A percentile compares a stretch with the other conserved stretches of the same genome.
phyloP scores from a whole-genome alignment of 139 green algal genomes.

The Spirogloea muscicola region DNA sequence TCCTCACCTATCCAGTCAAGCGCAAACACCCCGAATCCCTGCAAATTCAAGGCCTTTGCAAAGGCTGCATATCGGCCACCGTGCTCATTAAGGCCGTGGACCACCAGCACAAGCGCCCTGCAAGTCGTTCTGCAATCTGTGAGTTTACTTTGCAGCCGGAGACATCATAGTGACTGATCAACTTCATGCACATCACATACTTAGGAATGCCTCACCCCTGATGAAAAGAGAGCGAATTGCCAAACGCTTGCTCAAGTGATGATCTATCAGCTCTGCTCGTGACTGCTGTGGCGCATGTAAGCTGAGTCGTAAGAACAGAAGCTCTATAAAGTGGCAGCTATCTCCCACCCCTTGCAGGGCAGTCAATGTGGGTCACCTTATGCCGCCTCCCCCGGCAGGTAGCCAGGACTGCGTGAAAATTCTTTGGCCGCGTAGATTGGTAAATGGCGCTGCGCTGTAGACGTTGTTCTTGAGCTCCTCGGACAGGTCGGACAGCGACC shows the following conservation, averaged over 20 bases:
- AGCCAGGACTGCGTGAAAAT: constrained; percentile 19
- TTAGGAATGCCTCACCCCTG: too few relatives aligned
- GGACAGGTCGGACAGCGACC: neutral
- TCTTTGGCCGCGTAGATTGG: neutral
- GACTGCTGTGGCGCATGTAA: neutral
- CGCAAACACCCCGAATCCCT: constrained; percentile 6
- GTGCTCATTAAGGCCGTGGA: constrained; percentile 31
- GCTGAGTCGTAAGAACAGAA: neutral
- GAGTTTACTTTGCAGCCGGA: neutral
- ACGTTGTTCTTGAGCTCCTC: neutral
- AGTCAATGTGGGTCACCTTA: constrained; percentile 1
- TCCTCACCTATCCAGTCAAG: constrained; percentile 25
- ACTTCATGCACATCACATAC: neutral
- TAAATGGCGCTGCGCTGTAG: constrained; percentile 3
- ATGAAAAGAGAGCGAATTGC: neutral
- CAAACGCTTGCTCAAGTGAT: constrained; percentile 1
- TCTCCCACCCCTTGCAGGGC: neutral
- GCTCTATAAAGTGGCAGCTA: too few relatives aligned
- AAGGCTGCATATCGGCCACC: constrained; percentile 13
- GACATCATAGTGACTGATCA: constrained; percentile 11
- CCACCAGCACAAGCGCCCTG: constrained; percentile 13
- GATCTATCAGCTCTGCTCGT: neutral
- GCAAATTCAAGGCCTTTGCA: constrained; percentile 4
- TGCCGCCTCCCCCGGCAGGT: neutral
- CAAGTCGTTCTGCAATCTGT: neutral